Percentiles rank a stretch among this genome's conserved stretches.
Evolutionary conservation across 108 stramenopile species (phyloP).

Genomic region (Nitzschia palea): DNA sequence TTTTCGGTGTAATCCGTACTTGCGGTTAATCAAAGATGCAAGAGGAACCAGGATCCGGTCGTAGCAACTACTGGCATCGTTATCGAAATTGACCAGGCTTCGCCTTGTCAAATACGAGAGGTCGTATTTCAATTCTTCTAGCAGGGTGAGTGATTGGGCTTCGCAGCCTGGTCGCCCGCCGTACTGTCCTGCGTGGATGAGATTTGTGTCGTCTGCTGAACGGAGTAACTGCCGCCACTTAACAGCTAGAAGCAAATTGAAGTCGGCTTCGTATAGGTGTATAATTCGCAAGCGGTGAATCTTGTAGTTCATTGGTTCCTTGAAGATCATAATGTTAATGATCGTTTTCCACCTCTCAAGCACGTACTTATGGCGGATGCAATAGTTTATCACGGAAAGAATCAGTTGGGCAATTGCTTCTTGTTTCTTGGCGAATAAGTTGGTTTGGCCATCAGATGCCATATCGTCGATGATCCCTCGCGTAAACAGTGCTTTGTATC

Average conservation of each 20-base stretch:
- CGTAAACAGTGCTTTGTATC: not conserved
- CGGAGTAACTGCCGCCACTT: not conserved
- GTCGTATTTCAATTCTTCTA: not conserved
- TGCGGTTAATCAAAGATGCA: not conserved
- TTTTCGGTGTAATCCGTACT: not conserved
- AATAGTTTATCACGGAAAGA: not conserved
- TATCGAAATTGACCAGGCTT: no score
- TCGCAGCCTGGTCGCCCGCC: slow-evolving; percentile 2
- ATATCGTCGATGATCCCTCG: not conserved
- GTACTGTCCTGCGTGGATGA: not conserved
- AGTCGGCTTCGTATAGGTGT: slow-evolving; percentile 17
- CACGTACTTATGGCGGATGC: not conserved
- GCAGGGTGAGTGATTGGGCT: not conserved
- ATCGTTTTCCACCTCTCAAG: not conserved
- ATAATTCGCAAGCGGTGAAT: slow-evolving; percentile 13
- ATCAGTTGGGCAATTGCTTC: not conserved
- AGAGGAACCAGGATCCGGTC: not conserved
- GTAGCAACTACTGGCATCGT: not conserved
- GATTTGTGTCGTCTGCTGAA: not conserved
- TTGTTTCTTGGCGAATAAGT: not conserved
- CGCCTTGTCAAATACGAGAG: not conserved
- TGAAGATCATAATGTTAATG: not conserved
- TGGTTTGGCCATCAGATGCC: not conserved
- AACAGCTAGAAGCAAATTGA: not conserved
- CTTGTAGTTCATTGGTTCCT: not conserved